These are phyloP conservation scores for Limonium bicolor DNA, from an alignment of 148 eudicot genomes.

Conservation along the genomic window DNA sequence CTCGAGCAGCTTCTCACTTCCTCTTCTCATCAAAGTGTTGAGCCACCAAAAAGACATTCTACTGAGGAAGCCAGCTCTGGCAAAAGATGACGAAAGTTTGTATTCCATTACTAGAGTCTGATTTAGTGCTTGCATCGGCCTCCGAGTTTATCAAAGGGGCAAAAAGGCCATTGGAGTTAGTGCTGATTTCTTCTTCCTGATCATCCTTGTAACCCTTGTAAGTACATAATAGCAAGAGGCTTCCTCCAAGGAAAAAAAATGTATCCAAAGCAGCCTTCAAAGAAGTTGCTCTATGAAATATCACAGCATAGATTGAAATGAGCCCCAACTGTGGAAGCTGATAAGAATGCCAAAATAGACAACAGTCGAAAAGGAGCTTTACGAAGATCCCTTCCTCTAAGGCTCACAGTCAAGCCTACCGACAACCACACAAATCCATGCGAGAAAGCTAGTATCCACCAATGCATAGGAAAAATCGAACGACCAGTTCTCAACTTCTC, in stretches of 20 bases:
- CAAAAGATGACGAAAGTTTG: conserved; percentile 22
- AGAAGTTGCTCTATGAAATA: background rate
- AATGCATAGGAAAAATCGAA: background rate
- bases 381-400: background rate
- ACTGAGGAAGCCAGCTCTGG: conserved; percentile 38
- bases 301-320: background rate
- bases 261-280: background rate
- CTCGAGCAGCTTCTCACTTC: conserved; percentile 47
- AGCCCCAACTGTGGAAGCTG: background rate
- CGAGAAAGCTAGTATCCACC: background rate
- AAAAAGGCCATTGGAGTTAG: too few relatives aligned
- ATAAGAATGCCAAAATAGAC: background rate
- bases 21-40: conserved; percentile 61
- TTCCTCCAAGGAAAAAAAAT: background rate
- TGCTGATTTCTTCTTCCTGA: too few relatives aligned
- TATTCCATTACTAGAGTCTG: conserved; percentile 11
- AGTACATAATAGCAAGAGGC: background rate
- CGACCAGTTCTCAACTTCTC: background rate
- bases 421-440: background rate
- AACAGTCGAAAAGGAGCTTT: background rate
- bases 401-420: background rate
- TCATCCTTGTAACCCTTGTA: too few relatives aligned
- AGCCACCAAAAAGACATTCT: conserved; percentile 72
- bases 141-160: conserved; percentile 17
- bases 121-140: conserved; percentile 9